A percentile compares a stretch with the other conserved stretches of the same genome.
phyloP scores from a whole-genome alignment of 257 asterid genomes.

The Cordia subcordata region DNA sequence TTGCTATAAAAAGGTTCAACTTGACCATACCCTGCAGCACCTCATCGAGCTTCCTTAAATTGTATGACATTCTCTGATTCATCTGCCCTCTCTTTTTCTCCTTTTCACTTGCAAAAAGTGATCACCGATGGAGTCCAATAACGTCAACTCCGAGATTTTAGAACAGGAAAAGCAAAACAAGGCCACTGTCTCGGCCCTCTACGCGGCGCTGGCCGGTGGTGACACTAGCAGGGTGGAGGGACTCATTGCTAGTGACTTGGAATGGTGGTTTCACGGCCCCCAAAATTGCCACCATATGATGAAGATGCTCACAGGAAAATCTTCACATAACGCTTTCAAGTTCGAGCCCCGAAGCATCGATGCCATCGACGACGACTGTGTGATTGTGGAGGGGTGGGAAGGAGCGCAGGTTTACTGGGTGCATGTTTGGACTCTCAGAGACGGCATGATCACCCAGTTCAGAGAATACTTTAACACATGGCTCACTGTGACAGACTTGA shows the following conservation, averaged over 20 bases:
- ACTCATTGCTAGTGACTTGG: constrained; percentile 52
- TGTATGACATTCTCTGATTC: neutral
- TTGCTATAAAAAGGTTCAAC: neutral
- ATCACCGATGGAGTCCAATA: neutral
- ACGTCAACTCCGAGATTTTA: neutral
- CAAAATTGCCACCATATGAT: constrained; percentile 89
- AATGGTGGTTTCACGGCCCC: constrained; percentile 99
- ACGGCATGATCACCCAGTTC: constrained; percentile 66
- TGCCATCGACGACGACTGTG: constrained; percentile 49
- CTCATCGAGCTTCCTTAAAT: neutral
- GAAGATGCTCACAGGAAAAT: constrained; percentile 75
- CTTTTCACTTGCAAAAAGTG: neutral
- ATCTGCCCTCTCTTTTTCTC: too few relatives aligned
- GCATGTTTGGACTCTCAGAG: constrained; percentile 78
- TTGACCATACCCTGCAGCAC: neutral
- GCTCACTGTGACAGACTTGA: constrained; percentile 70
- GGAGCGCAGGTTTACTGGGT: constrained; percentile 81
- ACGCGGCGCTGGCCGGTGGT: constrained; percentile 48
- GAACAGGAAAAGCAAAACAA: constrained; percentile 28
- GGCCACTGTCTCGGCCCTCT: constrained; percentile 47
- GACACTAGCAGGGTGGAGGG: constrained; percentile 21
- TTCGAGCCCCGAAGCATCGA: constrained; percentile 68
- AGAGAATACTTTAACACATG: constrained; percentile 92
- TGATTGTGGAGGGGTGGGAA: constrained; percentile 91
- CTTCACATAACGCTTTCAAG: constrained; percentile 37